Evolutionary conservation across 768 basidiomycete genomes (phyloP).

Genomic region (Agaricus subrufescens): DNA sequence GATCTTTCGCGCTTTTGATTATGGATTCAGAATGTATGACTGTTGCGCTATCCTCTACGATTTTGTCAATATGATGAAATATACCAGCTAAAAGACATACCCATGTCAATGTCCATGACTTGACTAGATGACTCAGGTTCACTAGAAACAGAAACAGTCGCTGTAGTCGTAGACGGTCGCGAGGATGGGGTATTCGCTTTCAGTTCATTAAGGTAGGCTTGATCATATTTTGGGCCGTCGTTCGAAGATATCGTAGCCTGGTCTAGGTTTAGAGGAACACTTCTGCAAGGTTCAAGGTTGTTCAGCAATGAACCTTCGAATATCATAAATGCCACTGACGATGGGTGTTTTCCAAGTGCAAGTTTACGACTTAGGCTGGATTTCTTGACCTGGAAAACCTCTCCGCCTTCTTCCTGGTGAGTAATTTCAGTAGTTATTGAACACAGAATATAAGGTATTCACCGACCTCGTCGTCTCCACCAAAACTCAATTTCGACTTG

Average conservation of each 20-base stretch:
- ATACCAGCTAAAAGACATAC: conserved; percentile 12
- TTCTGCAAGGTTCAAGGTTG: conserved; percentile 22
- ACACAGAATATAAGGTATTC: conserved; percentile 1
- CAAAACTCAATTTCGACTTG: conserved; percentile 75
- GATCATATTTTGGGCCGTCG: conserved; percentile 62
- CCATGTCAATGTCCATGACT: conserved; percentile 24
- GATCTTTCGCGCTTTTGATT: conserved; percentile 70
- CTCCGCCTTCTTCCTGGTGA: conserved; percentile 49
- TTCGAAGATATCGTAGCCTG: conserved; percentile 51
- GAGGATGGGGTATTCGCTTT: conserved; percentile 70
- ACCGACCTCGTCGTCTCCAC: conserved; percentile 60
- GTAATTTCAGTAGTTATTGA: conserved; percentile 22
- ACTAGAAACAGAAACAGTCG: conserved; percentile 51
- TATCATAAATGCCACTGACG: conserved; percentile 30
- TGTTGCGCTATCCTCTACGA: conserved; percentile 29
- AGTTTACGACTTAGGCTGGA: conserved; percentile 70
- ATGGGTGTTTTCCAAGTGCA: conserved; percentile 48
- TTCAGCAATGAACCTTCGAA: background rate
- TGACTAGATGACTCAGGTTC: conserved; percentile 27
- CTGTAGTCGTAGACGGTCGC: conserved; percentile 34
- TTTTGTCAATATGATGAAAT: background rate
- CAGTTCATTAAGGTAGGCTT: conserved; percentile 69
- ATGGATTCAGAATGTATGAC: conserved; percentile 72
- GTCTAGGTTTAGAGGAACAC: conserved; percentile 44
- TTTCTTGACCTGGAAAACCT: conserved; percentile 78